These are phyloP conservation scores for Pythium grandisporangium DNA, from an alignment of 352 stramenopile species.

Conservation along the genomic window DNA sequence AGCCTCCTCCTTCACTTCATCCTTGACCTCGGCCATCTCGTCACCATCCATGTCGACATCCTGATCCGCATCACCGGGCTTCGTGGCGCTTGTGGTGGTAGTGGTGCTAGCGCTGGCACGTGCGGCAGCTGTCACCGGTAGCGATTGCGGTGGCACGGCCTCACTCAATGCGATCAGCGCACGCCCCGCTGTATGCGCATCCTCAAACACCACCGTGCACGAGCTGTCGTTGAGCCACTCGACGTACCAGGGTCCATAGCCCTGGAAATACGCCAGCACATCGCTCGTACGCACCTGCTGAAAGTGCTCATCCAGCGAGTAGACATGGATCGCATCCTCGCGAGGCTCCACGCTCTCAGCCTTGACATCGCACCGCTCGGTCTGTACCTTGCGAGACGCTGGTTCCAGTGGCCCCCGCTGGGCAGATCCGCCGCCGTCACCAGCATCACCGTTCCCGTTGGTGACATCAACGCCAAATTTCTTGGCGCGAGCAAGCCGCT, in stretches of 20 bases:
- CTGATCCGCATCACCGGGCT: conserved; percentile 9
- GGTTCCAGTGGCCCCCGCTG: conserved; percentile 17
- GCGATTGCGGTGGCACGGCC: conserved; percentile 34
- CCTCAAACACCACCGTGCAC: conserved; percentile 78
- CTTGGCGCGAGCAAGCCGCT: conserved; percentile 46
- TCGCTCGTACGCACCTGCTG: conserved; percentile 76
- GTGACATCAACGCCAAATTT: conserved; percentile 72
- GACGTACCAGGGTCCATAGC: conserved; percentile 77
- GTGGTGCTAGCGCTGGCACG: neutral
- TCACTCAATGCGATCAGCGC: conserved; percentile 48
- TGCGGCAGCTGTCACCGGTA: neutral
- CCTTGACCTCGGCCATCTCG: conserved; percentile 14
- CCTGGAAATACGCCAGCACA: conserved; percentile 67
- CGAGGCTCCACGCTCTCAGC: conserved; percentile 28
- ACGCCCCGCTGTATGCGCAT: conserved; percentile 53
- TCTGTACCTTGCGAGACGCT: conserved; percentile 39
- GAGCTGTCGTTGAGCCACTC: conserved; percentile 85
- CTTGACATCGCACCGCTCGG: conserved; percentile 52
- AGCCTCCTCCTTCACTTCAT: neutral
- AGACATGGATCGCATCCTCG: conserved; percentile 75
- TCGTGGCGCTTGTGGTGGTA: neutral
- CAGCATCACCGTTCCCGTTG: conserved; percentile 26
- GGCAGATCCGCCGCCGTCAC: conserved; percentile 15
- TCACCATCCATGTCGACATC: conserved; percentile 49
- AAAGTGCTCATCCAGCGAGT: conserved; percentile 72